Percentiles rank a stretch among this genome's conserved stretches.
phyloP scores from a whole-genome alignment of 2,329 filamentous ascomycete species.

The Myriosclerotinia duriaeana region DNA sequence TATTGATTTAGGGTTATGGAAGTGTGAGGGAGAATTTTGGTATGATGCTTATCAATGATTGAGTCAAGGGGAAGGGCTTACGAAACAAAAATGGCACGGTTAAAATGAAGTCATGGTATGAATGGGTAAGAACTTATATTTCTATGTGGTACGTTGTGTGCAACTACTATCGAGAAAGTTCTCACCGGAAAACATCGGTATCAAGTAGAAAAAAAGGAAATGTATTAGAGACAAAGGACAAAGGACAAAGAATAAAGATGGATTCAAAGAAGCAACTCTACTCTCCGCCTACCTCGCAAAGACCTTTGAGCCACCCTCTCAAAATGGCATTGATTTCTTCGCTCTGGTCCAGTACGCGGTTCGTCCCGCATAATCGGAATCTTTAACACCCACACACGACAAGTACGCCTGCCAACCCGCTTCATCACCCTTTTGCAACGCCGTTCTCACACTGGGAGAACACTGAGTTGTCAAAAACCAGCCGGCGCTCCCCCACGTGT shows the following conservation, averaged over 20 bases:
- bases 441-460: conserved; percentile 43
- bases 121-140: too few species aligned
- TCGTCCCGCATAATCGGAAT: conserved; percentile 46
- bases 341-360: conserved; percentile 52
- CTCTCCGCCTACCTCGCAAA: not conserved
- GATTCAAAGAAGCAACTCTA: not conserved
- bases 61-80: too few species aligned
- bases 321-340: conserved; percentile 40
- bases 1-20: too few species aligned
- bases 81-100: too few species aligned
- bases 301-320: not conserved
- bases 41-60: too few species aligned
- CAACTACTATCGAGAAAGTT: too few species aligned
- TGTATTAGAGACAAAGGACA: not conserved
- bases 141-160: too few species aligned
- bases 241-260: not conserved
- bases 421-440: conserved; percentile 46
- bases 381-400: conserved; percentile 50
- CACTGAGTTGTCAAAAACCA: conserved; percentile 63
- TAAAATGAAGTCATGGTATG: too few species aligned
- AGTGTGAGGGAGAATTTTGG: too few species aligned
- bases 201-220: not conserved
- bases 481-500: conserved; percentile 57
- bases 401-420: conserved; percentile 55
- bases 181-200: not conserved